These are phyloP conservation scores for Stramenopiles sp. DNA, from an alignment of 352 stramenopile genomes.

Conservation along the genomic window DNA sequence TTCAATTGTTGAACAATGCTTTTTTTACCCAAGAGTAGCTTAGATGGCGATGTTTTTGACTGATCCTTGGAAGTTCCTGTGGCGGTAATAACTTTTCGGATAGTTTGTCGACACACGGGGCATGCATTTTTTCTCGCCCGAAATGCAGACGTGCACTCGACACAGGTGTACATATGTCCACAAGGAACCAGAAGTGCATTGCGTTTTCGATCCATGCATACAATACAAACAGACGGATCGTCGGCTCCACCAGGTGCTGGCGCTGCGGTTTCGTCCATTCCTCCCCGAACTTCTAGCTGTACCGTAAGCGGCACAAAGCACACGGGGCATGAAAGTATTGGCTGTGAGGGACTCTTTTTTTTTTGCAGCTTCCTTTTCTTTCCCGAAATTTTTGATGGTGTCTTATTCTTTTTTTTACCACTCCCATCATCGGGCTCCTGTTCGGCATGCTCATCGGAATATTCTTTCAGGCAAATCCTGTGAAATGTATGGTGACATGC, in stretches of 20 bases:
- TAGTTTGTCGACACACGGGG: not conserved
- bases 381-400: not conserved
- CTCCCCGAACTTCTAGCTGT: constrained; percentile 31
- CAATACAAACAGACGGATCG: not conserved
- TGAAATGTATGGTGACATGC: constrained; percentile 24
- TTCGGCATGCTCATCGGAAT: constrained; percentile 15
- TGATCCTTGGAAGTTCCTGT: too few species aligned
- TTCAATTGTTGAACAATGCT: constrained; percentile 33
- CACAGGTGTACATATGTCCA: constrained; percentile 10
- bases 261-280: not conserved
- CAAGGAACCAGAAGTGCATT: constrained; percentile 3
- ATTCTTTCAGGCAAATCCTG: constrained; percentile 18
- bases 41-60: not conserved
- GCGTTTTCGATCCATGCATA: not conserved
- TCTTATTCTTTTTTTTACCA: not conserved
- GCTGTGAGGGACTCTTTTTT: constrained; percentile 21
- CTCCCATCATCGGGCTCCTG: not conserved
- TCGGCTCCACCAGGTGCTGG: not conserved
- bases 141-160: not conserved
- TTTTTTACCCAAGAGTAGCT: not conserved
- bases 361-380: not conserved
- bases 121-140: not conserved
- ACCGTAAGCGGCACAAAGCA: constrained; percentile 61
- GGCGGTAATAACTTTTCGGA: constrained; percentile 10
- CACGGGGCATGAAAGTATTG: constrained; percentile 38